Evolutionary conservation across 177 flowering plant genomes (phyloP), one percentile per base, ranked within the genome.

Genomic region (Telopea speciosissima): DNA sequence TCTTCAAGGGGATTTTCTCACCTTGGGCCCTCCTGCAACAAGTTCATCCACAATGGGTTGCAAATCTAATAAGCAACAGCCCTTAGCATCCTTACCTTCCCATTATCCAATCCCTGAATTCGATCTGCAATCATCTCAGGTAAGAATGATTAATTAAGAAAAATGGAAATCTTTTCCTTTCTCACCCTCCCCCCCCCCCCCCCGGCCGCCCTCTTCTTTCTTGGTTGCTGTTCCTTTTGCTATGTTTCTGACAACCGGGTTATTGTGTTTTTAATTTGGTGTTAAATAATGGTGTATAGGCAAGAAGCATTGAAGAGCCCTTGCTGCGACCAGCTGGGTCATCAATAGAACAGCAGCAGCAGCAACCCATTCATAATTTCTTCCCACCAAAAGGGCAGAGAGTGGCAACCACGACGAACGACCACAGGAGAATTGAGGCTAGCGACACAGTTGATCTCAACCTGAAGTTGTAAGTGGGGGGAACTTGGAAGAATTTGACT

Each of bases 381-480:
- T 76, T 86, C n/a, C 89, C 89, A n/a, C 68, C 83, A 31, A 70
- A 60, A 71, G 66, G 33, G 31, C 80, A 31, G 31, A 74, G 74
- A 21, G 72, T 42, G 67, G 64, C 78, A 68, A 26, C 69, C 4
- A 40, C 73, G 31, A n/a, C 26, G 7, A 65, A 61, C 13, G 74
- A 70, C 33, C 67, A 67, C 22, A 65, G 73, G 66, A 75, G 66
- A 74, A 74, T 79, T 14, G 84, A 79, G 63, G 71, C 36, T 24
- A 78, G 75, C 40, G 88, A 81, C 65, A 67, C 61, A 61, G 67
- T 88, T 58, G 93, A 89, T 83, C 88, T 91, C 44, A 79, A 79
- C 72, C 75, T 91, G 72, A 89, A 85, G 84, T 72, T 91, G 49
- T 88, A 79, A 75, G 59, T 52, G 66, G 65, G 31, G 66, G 65